Percentiles rank a stretch among this genome's conserved stretches.
These are phyloP conservation scores for Warburgia ugandensis DNA, from an alignment of 164 flowering plant species.

Conservation along the genomic window DNA sequence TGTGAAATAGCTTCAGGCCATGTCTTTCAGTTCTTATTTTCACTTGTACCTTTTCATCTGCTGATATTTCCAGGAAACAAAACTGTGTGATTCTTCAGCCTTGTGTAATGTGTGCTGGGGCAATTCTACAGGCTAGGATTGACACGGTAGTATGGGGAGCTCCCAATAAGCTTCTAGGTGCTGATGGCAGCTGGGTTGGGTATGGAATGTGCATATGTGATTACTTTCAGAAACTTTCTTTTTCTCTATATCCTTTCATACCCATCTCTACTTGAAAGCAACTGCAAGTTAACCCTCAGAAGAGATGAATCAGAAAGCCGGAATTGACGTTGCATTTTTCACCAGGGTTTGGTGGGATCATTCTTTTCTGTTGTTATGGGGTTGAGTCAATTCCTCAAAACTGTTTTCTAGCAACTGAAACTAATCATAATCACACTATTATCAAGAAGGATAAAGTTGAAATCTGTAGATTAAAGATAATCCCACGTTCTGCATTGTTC, in stretches of 20 bases:
- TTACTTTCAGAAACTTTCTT: slow-evolving; percentile 2
- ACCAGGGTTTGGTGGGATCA: no score
- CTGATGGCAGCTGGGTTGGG: slow-evolving; percentile 99
- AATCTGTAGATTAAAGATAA: neutral
- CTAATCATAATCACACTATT: no score
- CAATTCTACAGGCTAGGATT: slow-evolving; percentile 87
- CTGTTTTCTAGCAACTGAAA: no score
- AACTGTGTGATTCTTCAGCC: slow-evolving; percentile 98
- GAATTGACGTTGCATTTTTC: no score
- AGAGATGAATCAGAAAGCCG: no score
- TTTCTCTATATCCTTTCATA: neutral
- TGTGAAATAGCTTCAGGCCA: neutral
- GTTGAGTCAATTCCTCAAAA: no score
- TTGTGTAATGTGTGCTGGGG: slow-evolving; percentile 99
- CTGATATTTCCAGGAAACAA: slow-evolving; percentile 48
- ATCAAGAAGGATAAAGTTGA: no score
- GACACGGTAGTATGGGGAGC: slow-evolving; percentile 93
- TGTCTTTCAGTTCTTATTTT: neutral
- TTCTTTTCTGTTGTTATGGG: no score
- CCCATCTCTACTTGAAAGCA: neutral
- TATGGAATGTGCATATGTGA: slow-evolving; percentile 15
- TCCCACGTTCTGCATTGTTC: neutral
- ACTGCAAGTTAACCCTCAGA: neutral
- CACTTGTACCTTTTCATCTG: neutral
- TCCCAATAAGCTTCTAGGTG: slow-evolving; percentile 96